Evolutionary conservation across 2,329 filamentous ascomycete species (phyloP).

Genomic region (Aspergillus sp.): DNA sequence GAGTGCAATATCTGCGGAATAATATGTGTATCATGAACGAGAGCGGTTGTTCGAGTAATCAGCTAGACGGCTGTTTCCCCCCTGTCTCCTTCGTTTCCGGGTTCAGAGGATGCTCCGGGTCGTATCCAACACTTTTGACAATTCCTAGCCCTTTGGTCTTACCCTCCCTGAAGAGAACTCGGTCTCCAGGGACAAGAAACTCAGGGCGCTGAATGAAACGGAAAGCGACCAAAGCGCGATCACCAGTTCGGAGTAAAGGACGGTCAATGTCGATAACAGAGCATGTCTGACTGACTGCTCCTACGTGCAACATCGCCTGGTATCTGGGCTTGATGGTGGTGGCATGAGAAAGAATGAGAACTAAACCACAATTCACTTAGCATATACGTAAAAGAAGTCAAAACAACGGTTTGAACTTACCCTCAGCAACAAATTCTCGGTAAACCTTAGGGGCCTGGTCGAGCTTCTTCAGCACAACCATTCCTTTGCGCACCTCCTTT

Average conservation of each 20-base stretch:
- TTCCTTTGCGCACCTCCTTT: conserved; percentile 93
- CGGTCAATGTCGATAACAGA: conserved; percentile 96
- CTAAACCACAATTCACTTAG: conserved; percentile 35
- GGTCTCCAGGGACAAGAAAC: conserved; percentile 82
- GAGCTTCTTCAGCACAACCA: conserved; percentile 86
- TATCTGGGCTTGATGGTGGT: conserved; percentile 97
- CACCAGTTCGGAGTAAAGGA: conserved; percentile 90
- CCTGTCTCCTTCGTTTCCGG: conserved; percentile 27
- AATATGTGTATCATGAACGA: not conserved
- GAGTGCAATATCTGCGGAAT: not conserved
- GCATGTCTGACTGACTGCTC: conserved; percentile 90
- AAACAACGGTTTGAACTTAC: conserved; percentile 34
- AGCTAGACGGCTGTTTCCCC: conserved; percentile 5
- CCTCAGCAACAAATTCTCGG: conserved; percentile 73
- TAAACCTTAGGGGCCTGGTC: conserved; percentile 72
- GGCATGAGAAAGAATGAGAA: conserved; percentile 89
- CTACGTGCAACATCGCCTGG: conserved; percentile 97
- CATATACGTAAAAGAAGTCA: no score
- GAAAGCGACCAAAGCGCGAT: conserved; percentile 91
- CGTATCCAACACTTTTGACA: conserved; percentile 86
- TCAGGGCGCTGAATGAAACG: conserved; percentile 91
- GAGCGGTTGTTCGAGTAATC: not conserved
- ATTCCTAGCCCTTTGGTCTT: conserved; percentile 93
- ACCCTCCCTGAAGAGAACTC: conserved; percentile 88
- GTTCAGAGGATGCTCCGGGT: conserved; percentile 54